Conservation (phyloP, 352 stramenopile species). For the Globisporangium takayamanum region DNA sequence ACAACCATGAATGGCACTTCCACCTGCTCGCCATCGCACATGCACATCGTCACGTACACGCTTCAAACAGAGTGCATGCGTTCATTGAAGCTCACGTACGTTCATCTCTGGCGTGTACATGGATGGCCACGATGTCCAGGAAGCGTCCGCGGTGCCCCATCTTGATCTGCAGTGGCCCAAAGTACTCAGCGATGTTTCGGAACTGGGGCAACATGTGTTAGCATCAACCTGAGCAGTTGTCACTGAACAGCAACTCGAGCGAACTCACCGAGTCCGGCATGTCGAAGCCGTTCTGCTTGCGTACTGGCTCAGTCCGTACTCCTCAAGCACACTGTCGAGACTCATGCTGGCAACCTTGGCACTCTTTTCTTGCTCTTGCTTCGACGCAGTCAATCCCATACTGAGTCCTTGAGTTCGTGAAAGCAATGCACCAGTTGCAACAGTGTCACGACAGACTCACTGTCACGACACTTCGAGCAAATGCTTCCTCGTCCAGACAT, state of each 20-base stretch:
- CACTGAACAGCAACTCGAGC: too few species aligned
- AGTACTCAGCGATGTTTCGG: neutral
- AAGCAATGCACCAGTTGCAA: too few species aligned
- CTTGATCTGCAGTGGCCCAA: constrained; percentile 1
- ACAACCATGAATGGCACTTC: neutral
- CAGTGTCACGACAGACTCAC: too few species aligned
- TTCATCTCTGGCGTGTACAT: too few species aligned
- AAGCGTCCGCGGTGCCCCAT: constrained; percentile 1
- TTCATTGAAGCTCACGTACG: too few species aligned
- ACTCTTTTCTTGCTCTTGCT: too few species aligned
- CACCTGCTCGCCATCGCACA: neutral
- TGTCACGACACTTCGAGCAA: too few species aligned
- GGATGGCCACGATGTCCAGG: neutral
- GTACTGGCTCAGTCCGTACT: neutral
- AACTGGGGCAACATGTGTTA: neutral
- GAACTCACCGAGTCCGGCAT: neutral
- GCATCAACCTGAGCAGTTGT: too few species aligned
- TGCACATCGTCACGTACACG: too few species aligned
- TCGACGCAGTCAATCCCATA: too few species aligned
- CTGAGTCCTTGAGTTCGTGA: too few species aligned
- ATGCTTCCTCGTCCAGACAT: neutral
- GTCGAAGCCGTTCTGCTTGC: neutral
- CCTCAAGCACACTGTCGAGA: constrained; percentile 1
- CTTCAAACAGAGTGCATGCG: too few species aligned
- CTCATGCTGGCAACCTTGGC: neutral